phyloP scores from a whole-genome alignment of 1,284 basidiomycete genomes.

The Omphalotus olearius region DNA sequence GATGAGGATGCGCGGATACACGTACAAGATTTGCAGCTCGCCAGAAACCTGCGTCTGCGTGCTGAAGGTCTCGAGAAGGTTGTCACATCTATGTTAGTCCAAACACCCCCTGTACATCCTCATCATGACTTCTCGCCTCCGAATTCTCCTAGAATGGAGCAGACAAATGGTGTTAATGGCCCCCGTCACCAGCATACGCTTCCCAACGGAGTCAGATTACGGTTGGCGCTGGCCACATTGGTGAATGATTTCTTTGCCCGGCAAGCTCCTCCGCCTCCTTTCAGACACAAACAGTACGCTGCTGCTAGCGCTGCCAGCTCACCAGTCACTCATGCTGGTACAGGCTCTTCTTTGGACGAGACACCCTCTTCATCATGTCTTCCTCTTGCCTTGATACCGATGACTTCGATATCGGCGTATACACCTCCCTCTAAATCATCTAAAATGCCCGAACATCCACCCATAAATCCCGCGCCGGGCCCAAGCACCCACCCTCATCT shows the following conservation, averaged over 20 bases:
- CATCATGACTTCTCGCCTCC: slow-evolving; percentile 41
- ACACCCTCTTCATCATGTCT: slow-evolving; percentile 15
- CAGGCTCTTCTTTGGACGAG: slow-evolving; percentile 17
- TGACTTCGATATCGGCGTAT: slow-evolving; percentile 18
- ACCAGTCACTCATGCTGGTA: slow-evolving; percentile 15
- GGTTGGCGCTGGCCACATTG: slow-evolving; percentile 65
- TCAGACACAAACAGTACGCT: slow-evolving; percentile 39
- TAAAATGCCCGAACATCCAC: neutral
- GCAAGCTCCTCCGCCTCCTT: slow-evolving; percentile 52
- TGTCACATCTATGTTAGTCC: slow-evolving; percentile 72
- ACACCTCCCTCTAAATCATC: neutral
- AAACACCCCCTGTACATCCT: slow-evolving; percentile 57
- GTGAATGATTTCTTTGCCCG: slow-evolving; percentile 78
- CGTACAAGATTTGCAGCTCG: slow-evolving; percentile 57
- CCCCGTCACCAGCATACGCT: slow-evolving; percentile 49
- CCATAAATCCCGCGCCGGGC: neutral
- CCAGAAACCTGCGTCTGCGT: slow-evolving; percentile 57
- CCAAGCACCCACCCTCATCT: neutral
- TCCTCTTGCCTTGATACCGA: slow-evolving; percentile 18
- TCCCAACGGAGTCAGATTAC: slow-evolving; percentile 75
- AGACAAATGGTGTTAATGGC: neutral
- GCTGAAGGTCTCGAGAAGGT: slow-evolving; percentile 79
- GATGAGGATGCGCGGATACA: slow-evolving; percentile 55
- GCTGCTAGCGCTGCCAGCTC: slow-evolving; percentile 18
- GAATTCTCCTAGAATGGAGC: slow-evolving; percentile 40